phyloP scores from a whole-genome alignment of 2,329 filamentous ascomycete species.

The Amauroascus niger region DNA sequence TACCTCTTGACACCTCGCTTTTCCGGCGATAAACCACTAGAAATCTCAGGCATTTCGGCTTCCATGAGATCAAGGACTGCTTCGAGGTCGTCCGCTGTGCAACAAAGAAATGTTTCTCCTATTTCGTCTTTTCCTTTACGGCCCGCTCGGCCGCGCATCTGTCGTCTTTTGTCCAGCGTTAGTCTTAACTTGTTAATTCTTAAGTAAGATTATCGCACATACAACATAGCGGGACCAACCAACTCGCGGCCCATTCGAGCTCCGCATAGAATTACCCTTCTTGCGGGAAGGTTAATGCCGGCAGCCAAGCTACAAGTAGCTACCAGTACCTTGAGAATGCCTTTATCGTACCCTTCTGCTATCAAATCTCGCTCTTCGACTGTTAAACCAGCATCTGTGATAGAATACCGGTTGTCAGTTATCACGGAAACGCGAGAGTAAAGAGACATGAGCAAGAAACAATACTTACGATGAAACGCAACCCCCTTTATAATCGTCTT shows the following conservation, averaged over 20 bases:
- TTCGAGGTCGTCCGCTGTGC: constrained; percentile 57
- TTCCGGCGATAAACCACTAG: constrained; percentile 58
- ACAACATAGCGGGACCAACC: constrained; percentile 67
- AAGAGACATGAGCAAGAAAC: neutral
- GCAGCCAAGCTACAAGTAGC: constrained; percentile 73
- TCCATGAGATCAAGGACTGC: constrained; percentile 61
- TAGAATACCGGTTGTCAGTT: constrained; percentile 17
- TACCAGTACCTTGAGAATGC: constrained; percentile 59
- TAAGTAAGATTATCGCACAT: constrained; percentile 17
- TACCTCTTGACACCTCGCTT: constrained; percentile 60
- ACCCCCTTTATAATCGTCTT: constrained; percentile 58
- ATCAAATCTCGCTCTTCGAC: constrained; percentile 65
- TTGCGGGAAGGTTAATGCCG: constrained; percentile 65
- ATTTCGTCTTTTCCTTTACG: constrained; percentile 69
- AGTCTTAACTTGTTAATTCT: constrained; percentile 19
- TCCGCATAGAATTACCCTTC: constrained; percentile 65
- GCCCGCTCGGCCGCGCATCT: constrained; percentile 70
- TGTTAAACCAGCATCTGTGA: constrained; percentile 46
- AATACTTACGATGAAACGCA: constrained; percentile 59
- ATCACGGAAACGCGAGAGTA: neutral
- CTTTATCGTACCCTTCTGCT: constrained; percentile 59
- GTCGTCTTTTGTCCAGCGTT: constrained; percentile 39
- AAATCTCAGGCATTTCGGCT: constrained; percentile 59
- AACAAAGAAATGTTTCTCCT: constrained; percentile 69
- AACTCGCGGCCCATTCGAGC: constrained; percentile 67